Evolutionary conservation across 2,329 filamentous ascomycete genomes (phyloP).

Genomic region (Lecanosticta acicola): DNA sequence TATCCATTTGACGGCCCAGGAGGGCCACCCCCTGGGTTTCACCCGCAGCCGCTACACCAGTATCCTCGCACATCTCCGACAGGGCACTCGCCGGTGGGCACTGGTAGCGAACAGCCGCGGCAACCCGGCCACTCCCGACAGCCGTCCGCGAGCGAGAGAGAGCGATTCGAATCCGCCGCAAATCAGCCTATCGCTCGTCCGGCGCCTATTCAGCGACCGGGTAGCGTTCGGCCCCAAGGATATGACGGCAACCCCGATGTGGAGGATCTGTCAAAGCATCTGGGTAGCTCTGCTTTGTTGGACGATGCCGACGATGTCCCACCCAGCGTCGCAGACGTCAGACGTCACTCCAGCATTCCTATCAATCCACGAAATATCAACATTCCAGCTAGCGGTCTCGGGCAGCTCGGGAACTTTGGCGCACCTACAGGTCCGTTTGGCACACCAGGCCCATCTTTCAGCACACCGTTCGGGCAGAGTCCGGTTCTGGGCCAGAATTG

Average conservation of each 20-base stretch:
- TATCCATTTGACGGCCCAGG: conserved; percentile 44
- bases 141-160: conserved; percentile 54
- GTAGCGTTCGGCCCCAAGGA: conserved; percentile 57
- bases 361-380: conserved; percentile 23
- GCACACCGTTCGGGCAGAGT: conserved; percentile 38
- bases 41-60: conserved; percentile 36
- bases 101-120: conserved; percentile 34
- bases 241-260: conserved; percentile 51
- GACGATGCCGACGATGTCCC: conserved; percentile 63
- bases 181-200: conserved; percentile 75
- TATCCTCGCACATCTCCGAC: conserved; percentile 31
- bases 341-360: conserved; percentile 36
- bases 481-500: conserved; percentile 35
- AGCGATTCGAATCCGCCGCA: conserved; percentile 55
- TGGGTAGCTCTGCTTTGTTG: conserved; percentile 85
- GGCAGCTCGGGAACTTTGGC: conserved; percentile 26
- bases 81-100: conserved; percentile 24
- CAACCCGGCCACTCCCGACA: conserved; percentile 64
- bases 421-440: conserved; percentile 22
- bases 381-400: conserved; percentile 28
- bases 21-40: conserved; percentile 49
- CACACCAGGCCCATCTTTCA: conserved; percentile 36
- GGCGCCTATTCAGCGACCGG: conserved; percentile 80
- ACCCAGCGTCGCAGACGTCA: conserved; percentile 39
- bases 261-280: conserved; percentile 50